phyloP scores from a whole-genome alignment of 129 eudicot species.

The Daucus carota region DH1_v3.0 NC_030381.2:42958001-42958500 shows the following conservation, averaged over 20 bases:
- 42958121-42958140: not conserved
- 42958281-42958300: not conserved
- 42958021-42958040: not conserved
- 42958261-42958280: not conserved
- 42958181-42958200: not conserved
- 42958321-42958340: not conserved
- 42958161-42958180: not conserved
- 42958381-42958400: not conserved
- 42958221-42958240: not conserved
- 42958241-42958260: not conserved
- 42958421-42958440: slow-evolving; percentile 80
- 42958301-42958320: not conserved
- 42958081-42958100: not conserved
- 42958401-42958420: slow-evolving; percentile 8
- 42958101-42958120: not conserved
- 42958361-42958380: not conserved
- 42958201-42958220: not conserved
- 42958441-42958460: slow-evolving; percentile 94
- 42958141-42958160: too few relatives aligned
- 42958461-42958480: slow-evolving; percentile 85
- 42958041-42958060: not conserved
- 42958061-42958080: not conserved
- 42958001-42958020: not conserved
- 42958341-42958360: not conserved
- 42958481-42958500: slow-evolving; percentile 81